Evolutionary conservation across 352 stramenopile species (phyloP).

Genomic region (Poterioochromonas sp.): DNA sequence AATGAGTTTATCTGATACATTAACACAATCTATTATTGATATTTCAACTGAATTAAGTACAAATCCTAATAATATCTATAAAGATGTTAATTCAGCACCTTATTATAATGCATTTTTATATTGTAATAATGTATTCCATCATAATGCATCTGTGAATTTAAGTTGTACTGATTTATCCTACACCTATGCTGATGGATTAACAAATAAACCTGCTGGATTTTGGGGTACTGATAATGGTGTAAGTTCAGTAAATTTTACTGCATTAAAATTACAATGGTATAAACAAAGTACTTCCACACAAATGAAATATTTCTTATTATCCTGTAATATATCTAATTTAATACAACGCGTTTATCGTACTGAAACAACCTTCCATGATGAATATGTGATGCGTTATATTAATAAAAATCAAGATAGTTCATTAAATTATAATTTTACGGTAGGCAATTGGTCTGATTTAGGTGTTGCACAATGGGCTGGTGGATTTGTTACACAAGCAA

Average conservation of each 20-base stretch:
- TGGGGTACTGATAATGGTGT: constrained; percentile 2
- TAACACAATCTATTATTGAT: neutral
- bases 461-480: constrained; percentile 21
- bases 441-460: constrained; percentile 16
- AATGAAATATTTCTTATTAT: neutral
- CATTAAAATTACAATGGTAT: neutral
- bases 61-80: constrained; percentile 3
- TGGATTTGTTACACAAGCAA: constrained; percentile 17
- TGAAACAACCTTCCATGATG: constrained; percentile 22
- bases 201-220: neutral
- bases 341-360: neutral
- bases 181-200: neutral
- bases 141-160: neutral
- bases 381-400: constrained; percentile 17
- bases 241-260: neutral
- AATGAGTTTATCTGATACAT: neutral
- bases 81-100: neutral
- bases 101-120: constrained; percentile 17
- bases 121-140: neutral
- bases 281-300: neutral
- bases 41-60: neutral
- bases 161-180: neutral
- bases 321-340: constrained; percentile 12
- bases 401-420: constrained; percentile 11
- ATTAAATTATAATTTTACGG: constrained; percentile 11